Base-by-base conservation (phyloP, 805 yeast species). In the Candida ascalaphidarum region DNA sequence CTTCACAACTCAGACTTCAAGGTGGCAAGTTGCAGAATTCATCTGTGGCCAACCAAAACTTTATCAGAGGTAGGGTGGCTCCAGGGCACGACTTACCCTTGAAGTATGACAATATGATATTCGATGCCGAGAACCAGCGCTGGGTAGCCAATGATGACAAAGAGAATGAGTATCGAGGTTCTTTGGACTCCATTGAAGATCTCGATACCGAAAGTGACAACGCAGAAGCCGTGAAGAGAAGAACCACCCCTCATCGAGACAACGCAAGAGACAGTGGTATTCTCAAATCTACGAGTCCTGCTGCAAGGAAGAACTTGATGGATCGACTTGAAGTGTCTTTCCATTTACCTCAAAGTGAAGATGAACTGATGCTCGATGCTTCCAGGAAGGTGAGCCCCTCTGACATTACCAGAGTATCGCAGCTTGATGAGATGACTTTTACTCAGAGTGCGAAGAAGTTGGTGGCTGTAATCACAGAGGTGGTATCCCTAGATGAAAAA, bases 391-490 rank as follows among this genome's bases (percentile, higher is more conserved):
- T n/a, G n/a, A n/a, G n/a, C n/a, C n/a, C n/a, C n/a, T n/a, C n/a
- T n/a, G n/a, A n/a, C n/a, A 63, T 66, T 2, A 68, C 75, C 0
- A 53, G 54, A 13, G 40, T 58, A 2, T 63, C 72, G 2, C 63
- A 62, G 17, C 29, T 68, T 5, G 50, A 53, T 9, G 67, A 68
- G 25, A 29, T 67, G 3, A 65, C 77, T 3, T 72, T 71, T 38
- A 55, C 74, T 2, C 67, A 68, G 36, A 57, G 71, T 0, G 61
- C 61, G 31, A 56, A 47, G 27, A 49, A 50, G 10, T 41, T 72
- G 21, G 70, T 69, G 4, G 50, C 70, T 5, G 56, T 66, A 3
- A 58, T 72, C 16, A 68, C 71, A 1, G 66, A 64, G 21, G 40
- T 47, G 3, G 48, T 65, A 27, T 56, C 70, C 1, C 41, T 39